Evolutionary conservation across 495 filamentous ascomycete species (phyloP), one percentile per base, ranked within the genome.

Genomic region (Hyaloscypha bicolor): DNA sequence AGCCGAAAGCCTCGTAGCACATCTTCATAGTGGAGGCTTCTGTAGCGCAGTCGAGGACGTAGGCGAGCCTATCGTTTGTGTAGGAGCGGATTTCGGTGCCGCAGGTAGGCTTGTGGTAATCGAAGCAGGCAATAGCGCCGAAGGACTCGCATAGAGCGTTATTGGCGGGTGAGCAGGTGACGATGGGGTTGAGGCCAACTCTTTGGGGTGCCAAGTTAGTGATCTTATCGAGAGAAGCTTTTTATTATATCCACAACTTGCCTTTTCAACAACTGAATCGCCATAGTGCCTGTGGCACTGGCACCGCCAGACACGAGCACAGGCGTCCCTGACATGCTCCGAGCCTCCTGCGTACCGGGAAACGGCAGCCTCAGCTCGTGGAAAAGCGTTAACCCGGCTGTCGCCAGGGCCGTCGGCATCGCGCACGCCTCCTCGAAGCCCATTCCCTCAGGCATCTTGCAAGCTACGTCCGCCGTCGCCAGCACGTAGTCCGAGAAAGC

Each of bases 231-330:
- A 6, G 6, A 58, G 3, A 9, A 31, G 25, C 42, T 64, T 11
- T 12, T 9, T 9, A 9, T 48, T 48, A 9, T 48, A n/a, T n/a
- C n/a, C n/a, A n/a, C n/a, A 48, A 48, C 42, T 48, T 42, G 51
- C 72, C 63, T 85, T 76, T 82, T 31, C 9, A 70, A 31, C 9
- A 91, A 79, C 69, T 91, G 89, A 62, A 89, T 87, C 0, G 84
- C 85, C 63, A 80, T 81, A 71, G 81, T 79, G 12, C 88, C 88
- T 14, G 89, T 82, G 33, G 82, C 83, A 1, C 79, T 78, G 0
- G 82, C 77, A n/a, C 86, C 88, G 19, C 87, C 87, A 83, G 85
- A 90, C 45, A 90, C 74, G 1, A 90, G 72, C 0, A 90, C 55
- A 2, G 73, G 76, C 8, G 57, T 60, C n/a, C n/a, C n/a, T 37